These are phyloP conservation scores for Starmerella kuoi DNA, from an alignment of 805 yeast genomes.

Conservation along the genomic window DNA sequence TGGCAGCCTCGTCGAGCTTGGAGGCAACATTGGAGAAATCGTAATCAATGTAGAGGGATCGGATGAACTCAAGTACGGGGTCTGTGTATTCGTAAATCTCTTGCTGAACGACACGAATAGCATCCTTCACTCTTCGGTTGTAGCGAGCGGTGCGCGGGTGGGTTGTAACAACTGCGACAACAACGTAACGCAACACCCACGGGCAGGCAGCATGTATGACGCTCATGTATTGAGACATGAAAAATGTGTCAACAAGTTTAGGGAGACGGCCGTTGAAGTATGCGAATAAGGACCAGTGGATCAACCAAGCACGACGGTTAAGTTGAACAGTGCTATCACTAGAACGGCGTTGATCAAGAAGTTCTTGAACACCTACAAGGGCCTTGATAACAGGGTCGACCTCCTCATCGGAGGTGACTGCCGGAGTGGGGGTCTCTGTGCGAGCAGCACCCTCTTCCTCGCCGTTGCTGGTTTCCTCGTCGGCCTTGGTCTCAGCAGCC, in stretches of 20 bases:
- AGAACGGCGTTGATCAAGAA: conserved; percentile 44
- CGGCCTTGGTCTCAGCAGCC: conserved; percentile 41
- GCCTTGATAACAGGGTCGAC: conserved; percentile 43
- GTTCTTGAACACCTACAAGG: conserved; percentile 42
- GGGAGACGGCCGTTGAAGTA: conserved; percentile 44
- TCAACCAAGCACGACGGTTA: conserved; percentile 53
- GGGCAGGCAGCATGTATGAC: conserved; percentile 63
- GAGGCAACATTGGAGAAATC: conserved; percentile 44
- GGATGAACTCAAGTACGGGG: conserved; percentile 48
- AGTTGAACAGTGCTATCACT: conserved; percentile 46
- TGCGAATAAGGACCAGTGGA: conserved; percentile 59
- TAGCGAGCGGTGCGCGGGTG: conserved; percentile 23
- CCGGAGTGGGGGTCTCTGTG: background rate
- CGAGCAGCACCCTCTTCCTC: conserved; percentile 28
- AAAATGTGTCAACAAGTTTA: conserved; percentile 43
- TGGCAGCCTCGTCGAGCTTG: conserved; percentile 38
- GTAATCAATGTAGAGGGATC: conserved; percentile 44
- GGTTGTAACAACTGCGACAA: conserved; percentile 40
- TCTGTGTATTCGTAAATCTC: conserved; percentile 55
- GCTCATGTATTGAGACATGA: conserved; percentile 47
- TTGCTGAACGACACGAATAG: conserved; percentile 45
- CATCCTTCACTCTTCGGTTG: conserved; percentile 46
- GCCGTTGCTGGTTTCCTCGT: conserved; percentile 32
- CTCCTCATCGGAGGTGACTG: conserved; percentile 16
- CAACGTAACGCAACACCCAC: conserved; percentile 55